Evolutionary conservation across 192 early-diverging fungal species (phyloP).

Genomic region (Coemansia sp.): DNA sequence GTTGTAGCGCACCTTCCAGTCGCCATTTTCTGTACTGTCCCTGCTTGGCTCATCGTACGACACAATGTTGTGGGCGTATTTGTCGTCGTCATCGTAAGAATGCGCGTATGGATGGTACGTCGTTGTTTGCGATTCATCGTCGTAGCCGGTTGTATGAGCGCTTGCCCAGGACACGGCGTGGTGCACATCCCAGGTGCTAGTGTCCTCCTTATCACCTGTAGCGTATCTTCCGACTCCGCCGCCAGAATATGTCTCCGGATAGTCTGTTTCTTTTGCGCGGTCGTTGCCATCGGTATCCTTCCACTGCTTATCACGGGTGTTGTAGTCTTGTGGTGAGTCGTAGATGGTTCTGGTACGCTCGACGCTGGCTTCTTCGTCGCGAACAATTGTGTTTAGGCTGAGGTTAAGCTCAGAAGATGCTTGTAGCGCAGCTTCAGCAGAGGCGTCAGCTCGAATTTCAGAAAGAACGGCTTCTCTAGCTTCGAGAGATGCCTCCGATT

Average conservation of each 20-base stretch:
- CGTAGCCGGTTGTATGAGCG: slow-evolving; percentile 2
- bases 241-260: neutral
- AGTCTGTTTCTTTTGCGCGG: neutral
- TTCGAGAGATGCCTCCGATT: slow-evolving; percentile 34
- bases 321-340: slow-evolving; percentile 11
- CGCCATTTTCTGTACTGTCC: slow-evolving; percentile 14
- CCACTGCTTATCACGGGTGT: slow-evolving; percentile 2
- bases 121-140: slow-evolving; percentile 14
- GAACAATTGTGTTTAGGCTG: slow-evolving; percentile 19
- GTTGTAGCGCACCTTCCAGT: slow-evolving; percentile 32
- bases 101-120: slow-evolving; percentile 26
- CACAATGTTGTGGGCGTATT: slow-evolving; percentile 4
- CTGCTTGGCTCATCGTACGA: slow-evolving; percentile 14
- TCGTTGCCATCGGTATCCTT: neutral
- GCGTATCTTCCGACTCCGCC: slow-evolving; percentile 12
- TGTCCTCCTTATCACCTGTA: neutral
- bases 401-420: slow-evolving; percentile 46
- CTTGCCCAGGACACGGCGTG: slow-evolving; percentile 17
- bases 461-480: slow-evolving; percentile 46
- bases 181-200: slow-evolving; percentile 17
- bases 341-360: slow-evolving; percentile 7
- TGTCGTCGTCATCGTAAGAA: neutral
- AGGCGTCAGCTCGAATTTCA: slow-evolving; percentile 43
- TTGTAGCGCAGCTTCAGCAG: slow-evolving; percentile 37
- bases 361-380: slow-evolving; percentile 30